Conservation (phyloP, 441 rosid species). For the Manihot esculenta region DNA sequence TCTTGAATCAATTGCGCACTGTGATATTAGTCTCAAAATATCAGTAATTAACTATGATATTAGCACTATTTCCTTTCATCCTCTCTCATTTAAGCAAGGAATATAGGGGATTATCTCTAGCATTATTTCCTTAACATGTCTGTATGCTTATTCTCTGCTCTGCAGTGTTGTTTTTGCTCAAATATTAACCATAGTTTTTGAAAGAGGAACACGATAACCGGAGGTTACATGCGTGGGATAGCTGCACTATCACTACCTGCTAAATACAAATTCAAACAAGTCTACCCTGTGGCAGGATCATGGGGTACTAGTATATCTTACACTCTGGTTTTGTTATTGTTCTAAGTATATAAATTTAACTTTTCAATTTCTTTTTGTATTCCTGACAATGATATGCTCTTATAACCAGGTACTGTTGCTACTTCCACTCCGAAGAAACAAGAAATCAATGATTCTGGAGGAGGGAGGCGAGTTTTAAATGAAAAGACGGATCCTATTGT, state of each 20-base stretch:
- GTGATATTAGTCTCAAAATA: too few species aligned
- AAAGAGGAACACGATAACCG: not conserved
- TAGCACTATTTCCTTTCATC: too few species aligned
- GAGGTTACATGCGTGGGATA: slow-evolving; percentile 21
- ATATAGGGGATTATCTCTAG: not conserved
- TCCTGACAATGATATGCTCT: slow-evolving; percentile 1
- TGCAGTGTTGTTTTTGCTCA: not conserved
- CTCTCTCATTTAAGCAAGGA: not conserved
- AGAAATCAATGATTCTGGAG: slow-evolving; percentile 18
- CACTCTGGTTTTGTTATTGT: not conserved
- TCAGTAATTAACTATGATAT: too few species aligned
- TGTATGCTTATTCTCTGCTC: not conserved
- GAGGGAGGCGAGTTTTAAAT: slow-evolving; percentile 17
- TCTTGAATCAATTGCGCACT: too few species aligned
- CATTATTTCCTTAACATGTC: not conserved
- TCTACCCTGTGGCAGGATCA: slow-evolving; percentile 29
- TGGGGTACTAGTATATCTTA: slow-evolving; percentile 30
- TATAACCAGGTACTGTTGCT: slow-evolving; percentile 36
- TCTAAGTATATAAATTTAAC: not conserved
- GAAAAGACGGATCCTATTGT: slow-evolving; percentile 47
- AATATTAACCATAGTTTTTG: not conserved
- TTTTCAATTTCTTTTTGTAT: slow-evolving; percentile 5
- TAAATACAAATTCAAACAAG: slow-evolving; percentile 32
- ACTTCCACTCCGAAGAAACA: slow-evolving; percentile 43
- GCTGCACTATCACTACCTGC: slow-evolving; percentile 24